These are phyloP conservation scores for Capniomyces stellatus DNA, from an alignment of 371 early-diverging fungal genomes.

Conservation along the genomic window DNA sequence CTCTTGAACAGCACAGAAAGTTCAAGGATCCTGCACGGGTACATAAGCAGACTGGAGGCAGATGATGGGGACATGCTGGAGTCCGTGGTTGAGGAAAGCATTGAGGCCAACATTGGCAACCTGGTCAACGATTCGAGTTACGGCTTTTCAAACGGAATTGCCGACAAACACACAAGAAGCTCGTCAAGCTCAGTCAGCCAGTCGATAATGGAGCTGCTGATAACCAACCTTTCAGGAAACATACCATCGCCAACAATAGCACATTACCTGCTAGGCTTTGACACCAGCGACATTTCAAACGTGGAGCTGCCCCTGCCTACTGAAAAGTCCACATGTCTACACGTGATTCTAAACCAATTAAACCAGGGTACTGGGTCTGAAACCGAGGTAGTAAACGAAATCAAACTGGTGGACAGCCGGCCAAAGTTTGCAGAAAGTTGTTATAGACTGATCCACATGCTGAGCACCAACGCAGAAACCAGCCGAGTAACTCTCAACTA, in stretches of 20 bases:
- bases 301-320: conserved; percentile 22
- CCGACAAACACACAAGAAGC: conserved; percentile 10
- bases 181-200: conserved; percentile 25
- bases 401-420: conserved; percentile 37
- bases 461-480: conserved; percentile 50
- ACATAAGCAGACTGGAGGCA: conserved; percentile 47
- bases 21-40: conserved; percentile 51
- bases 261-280: conserved; percentile 74
- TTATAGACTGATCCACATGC: conserved; percentile 57
- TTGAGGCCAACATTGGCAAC: conserved; percentile 4
- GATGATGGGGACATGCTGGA: conserved; percentile 20
- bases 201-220: conserved; percentile 34
- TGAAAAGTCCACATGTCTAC: conserved; percentile 40
- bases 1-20: conserved; percentile 40
- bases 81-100: neutral
- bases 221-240: conserved; percentile 24
- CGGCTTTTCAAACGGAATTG: conserved; percentile 17
- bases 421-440: conserved; percentile 73
- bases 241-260: conserved; percentile 43
- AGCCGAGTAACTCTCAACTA: conserved; percentile 55
- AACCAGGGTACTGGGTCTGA: conserved; percentile 23
- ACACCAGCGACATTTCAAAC: conserved; percentile 20
- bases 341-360: conserved; percentile 46
- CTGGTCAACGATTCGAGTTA: conserved; percentile 9
- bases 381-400: conserved; percentile 6